Evolutionary conservation across 345 rosid genomes (phyloP).

Genomic region (Ceriops zippeliana): DNA sequence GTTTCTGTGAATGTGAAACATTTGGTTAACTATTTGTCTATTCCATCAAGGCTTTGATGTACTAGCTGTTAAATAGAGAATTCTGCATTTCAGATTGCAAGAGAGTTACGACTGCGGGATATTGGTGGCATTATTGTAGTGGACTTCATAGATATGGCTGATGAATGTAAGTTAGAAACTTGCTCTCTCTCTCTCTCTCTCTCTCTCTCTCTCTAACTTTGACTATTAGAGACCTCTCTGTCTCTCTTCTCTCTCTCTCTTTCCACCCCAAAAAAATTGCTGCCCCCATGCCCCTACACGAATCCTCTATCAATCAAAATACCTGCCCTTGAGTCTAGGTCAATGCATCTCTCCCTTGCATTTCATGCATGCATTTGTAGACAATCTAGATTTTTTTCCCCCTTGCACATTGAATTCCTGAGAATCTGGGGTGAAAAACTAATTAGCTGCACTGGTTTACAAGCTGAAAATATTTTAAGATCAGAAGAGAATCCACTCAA

Average conservation of each 20-base stretch:
- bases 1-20: too few species aligned
- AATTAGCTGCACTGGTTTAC: not conserved
- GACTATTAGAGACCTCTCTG: too few species aligned
- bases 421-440: not conserved
- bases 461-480: not conserved
- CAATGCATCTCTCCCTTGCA: too few species aligned
- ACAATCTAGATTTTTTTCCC: not conserved
- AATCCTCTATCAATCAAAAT: too few species aligned
- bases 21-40: not conserved
- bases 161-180: constrained; percentile 60
- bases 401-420: not conserved
- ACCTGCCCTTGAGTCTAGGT: too few species aligned
- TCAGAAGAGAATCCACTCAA: not conserved
- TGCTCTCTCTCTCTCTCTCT: constrained; percentile 18
- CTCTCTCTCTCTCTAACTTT: not conserved
- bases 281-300: too few species aligned
- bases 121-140: constrained; percentile 97
- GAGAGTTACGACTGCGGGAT: constrained; percentile 93
- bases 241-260: too few species aligned
- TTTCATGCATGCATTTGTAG: not conserved
- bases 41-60: constrained; percentile 9
- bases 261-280: too few species aligned
- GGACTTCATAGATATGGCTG: constrained; percentile 95
- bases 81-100: constrained; percentile 67
- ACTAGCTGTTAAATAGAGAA: constrained; percentile 13